Percentiles rank a stretch among this genome's conserved stretches.
Conservation (phyloP, 768 basidiomycete species). For the Pleurotus citrinopileatus region DNA sequence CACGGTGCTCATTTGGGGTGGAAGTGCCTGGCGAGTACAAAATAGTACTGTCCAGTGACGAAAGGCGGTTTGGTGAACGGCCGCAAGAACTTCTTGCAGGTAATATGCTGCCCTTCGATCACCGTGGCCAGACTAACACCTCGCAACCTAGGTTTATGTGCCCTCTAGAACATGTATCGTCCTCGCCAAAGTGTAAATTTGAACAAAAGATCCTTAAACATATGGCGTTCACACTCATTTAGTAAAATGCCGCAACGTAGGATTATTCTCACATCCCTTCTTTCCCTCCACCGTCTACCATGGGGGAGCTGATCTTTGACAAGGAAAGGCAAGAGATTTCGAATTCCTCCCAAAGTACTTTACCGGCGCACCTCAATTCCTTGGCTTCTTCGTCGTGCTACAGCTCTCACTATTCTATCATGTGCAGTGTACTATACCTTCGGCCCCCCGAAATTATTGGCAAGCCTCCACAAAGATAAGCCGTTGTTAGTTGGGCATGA, state of each 20-base stretch:
- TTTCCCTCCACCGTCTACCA: too few relatives aligned
- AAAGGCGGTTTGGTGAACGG: constrained; percentile 86
- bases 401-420: too few relatives aligned
- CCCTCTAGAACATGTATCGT: constrained; percentile 67
- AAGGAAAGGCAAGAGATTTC: too few relatives aligned
- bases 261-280: constrained; percentile 14
- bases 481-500: constrained; percentile 1
- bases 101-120: constrained; percentile 30
- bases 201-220: too few relatives aligned
- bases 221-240: constrained; percentile 12
- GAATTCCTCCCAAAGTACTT: too few relatives aligned
- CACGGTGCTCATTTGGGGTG: too few relatives aligned
- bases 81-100: constrained; percentile 89
- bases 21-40: constrained; percentile 83
- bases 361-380: too few relatives aligned
- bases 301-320: too few relatives aligned
- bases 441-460: constrained; percentile 13
- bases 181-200: constrained; percentile 40
- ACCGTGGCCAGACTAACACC: too few relatives aligned
- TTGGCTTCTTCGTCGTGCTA: too few relatives aligned
- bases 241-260: constrained; percentile 26
- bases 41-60: constrained; percentile 80
- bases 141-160: constrained; percentile 60
- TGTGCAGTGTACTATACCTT: constrained; percentile 4
- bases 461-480: constrained; percentile 2